phyloP scores from a whole-genome alignment of 352 stramenopile species.

The Nannochloropsis limnetica region DNA sequence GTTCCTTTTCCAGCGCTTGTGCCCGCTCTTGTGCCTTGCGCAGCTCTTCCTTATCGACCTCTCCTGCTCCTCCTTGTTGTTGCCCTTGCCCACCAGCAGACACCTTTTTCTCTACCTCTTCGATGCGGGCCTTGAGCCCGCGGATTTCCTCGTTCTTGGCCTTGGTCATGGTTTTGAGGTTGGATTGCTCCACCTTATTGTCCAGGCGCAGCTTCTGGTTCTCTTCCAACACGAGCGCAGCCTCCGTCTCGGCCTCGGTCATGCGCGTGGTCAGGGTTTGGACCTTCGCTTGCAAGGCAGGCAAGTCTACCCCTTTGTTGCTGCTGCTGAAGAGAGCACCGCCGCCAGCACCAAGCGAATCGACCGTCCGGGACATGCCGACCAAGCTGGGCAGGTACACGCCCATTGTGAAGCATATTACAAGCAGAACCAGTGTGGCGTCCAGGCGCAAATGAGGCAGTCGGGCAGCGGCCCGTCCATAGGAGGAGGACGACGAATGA shows the following conservation, averaged over 20 bases:
- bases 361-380: not conserved
- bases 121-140: not conserved
- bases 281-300: not conserved
- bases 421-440: not conserved
- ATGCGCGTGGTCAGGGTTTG: not conserved
- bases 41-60: not conserved
- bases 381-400: not conserved
- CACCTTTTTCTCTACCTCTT: not conserved
- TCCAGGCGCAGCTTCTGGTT: conserved; percentile 31
- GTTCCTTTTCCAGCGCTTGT: not conserved
- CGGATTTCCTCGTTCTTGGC: conserved; percentile 26
- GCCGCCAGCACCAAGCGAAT: not conserved
- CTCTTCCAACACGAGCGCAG: not conserved
- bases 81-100: not conserved
- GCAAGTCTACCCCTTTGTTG: not conserved
- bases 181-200: not conserved
- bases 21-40: not conserved
- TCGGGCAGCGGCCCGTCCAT: not conserved
- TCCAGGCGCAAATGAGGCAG: not conserved
- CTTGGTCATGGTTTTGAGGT: conserved; percentile 20
- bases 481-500: not conserved
- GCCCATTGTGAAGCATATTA: not conserved
- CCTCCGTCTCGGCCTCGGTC: not conserved
- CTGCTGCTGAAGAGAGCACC: not conserved
- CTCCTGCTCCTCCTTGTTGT: not conserved